Base-by-base conservation (phyloP, 192 early-diverging fungal species). In the Dissophora globulifera region DNA sequence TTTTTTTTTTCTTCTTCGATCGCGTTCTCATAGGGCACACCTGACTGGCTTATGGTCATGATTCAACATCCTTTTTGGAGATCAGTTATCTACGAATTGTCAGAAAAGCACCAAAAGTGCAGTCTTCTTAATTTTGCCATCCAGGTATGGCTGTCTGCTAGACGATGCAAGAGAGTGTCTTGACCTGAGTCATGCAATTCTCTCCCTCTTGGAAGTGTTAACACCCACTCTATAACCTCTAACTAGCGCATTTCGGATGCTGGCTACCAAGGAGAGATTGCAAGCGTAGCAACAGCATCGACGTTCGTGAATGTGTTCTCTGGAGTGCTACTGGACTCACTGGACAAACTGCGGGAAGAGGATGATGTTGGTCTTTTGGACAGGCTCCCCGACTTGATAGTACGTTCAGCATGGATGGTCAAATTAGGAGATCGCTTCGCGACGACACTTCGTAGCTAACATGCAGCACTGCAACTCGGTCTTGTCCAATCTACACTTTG, bases 231-330 rank as follows among this genome's bases (percentile, higher is more conserved):
- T n/a, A n/a, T n/a, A n/a, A n/a, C n/a, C n/a, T n/a, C n/a, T n/a
- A 19, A 57, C 43, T 69, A 87, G 86, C 69, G 57, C 54, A 89
- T 91, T 56, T 82, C 89, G 15, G 86, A 91, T 61, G 63, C 82
- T 25, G 90, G 89, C 22, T 82, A 88, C 60, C 81, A 86, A 69
- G 70, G 82, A 8, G 91, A 93, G 63, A 86, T 92, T 64, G 82
- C 88, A 38, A 81, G 85, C 47, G 67, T 91, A 2, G 84, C 81
- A 67, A 87, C 89, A 32, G 88, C 91, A 10, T 86, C 90, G 25
- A 82, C 88, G 19, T 86, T 88, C 76, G 79, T 90, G 1, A 79
- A 84, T 15, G 86, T 93, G 20, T 93, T 88, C 52, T 87, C 87
- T 52, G 76, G 81, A 33, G 83, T 93, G 22, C 58, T 93, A 27